Evolutionary conservation across 345 rosid species (phyloP), one percentile per base, ranked within the genome.

Genomic region (Schrenkiella parvula): DNA sequence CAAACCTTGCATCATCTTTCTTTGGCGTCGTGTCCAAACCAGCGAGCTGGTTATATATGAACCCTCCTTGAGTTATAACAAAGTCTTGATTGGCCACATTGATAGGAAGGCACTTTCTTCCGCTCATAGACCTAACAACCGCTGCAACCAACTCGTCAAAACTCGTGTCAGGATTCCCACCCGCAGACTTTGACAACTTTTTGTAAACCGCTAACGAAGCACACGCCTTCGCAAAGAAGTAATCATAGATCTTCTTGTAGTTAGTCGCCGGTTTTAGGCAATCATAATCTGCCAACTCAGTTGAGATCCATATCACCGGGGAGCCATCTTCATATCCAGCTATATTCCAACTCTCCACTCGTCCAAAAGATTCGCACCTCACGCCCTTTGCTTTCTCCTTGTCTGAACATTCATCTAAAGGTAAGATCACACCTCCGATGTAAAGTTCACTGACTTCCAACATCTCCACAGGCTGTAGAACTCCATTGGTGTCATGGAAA

Each of bases 261-360:
- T 63, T 73, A 9, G 67, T 59, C 48, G 86, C 76, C 4, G 95
- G 91, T 71, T 85, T 87, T 41, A 68, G 4, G 26, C 91, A 87
- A 39, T 78, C 79, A n/a, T 87, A 89, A 63, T 84, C 83, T 6
- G 91, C 88, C 53, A 80, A 15, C 5, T 85, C 82, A n/a, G 90
- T 87, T 0, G 87, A 82, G 6, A 87, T 71, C 95, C 88, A 87
- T 15, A 89, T 46, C 13, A 85, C 84, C 0, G 89, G 89, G 0
- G 70, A 82, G 3, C 89, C 91, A 15, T 82, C 89, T 77, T 86
- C 91, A 23, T 81, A 89, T 2, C 95, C 95, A 56, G 95, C 84
- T 8, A 89, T 87, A 48, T 34, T 22, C 91, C 91, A 89, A 2
- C 76, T 15, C 67, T 87, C 87, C 2, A 83, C 66, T 22, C 85